phyloP scores from a whole-genome alignment of 495 filamentous ascomycete species.

The Penicillium tannophilum region DNA sequence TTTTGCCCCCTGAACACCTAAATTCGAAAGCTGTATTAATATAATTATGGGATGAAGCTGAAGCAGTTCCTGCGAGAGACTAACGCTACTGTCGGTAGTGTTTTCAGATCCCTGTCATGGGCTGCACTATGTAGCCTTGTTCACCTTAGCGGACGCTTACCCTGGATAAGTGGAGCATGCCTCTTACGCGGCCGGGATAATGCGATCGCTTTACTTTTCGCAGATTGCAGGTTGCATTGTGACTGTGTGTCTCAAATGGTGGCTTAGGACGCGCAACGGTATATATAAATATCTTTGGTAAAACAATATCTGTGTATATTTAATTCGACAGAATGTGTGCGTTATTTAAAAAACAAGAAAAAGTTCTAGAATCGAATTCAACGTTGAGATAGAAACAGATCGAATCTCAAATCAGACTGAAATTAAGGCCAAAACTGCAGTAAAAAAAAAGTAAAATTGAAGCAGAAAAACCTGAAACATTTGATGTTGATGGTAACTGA shows the following conservation, averaged over 20 bases:
- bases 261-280: background rate
- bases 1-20: background rate
- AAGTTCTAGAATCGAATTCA: background rate
- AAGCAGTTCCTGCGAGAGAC: too few species aligned
- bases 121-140: conserved; percentile 8
- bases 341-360: too few species aligned
- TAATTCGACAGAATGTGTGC: too few species aligned
- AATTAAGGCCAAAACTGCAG: background rate
- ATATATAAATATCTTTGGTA: background rate
- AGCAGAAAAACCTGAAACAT: background rate
- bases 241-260: background rate
- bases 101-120: background rate
- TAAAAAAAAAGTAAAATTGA: too few species aligned
- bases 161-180: conserved; percentile 22
- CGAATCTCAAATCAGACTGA: background rate
- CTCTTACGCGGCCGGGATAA: conserved; percentile 26
- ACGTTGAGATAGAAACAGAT: background rate
- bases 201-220: background rate
- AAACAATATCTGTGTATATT: too few species aligned
- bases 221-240: background rate
- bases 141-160: background rate
- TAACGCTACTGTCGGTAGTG: background rate
- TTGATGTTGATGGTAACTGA: background rate
- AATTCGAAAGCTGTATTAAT: background rate
- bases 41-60: background rate